These are phyloP conservation scores for Anthracocystis walkeri DNA, from an alignment of 1,284 basidiomycete species.

Conservation along the genomic window DNA sequence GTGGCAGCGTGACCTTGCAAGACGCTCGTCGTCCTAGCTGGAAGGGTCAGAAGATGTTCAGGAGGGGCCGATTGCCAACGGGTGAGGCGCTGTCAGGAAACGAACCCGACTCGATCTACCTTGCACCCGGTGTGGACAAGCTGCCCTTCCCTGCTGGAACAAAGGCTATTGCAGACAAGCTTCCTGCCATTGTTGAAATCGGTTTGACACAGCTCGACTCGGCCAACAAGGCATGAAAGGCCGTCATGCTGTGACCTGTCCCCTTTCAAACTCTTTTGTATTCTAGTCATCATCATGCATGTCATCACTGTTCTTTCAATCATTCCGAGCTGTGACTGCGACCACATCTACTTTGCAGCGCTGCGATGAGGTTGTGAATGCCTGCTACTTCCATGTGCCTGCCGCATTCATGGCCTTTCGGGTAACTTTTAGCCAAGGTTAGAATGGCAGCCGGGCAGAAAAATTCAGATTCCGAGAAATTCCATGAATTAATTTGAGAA, in stretches of 20 bases:
- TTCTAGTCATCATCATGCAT: constrained; percentile 28
- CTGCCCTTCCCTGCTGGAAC: constrained; percentile 94
- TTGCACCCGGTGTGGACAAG: constrained; percentile 83
- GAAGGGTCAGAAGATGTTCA: constrained; percentile 62
- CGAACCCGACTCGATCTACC: constrained; percentile 78
- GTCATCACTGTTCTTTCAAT: too few relatives aligned
- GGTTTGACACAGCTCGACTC: constrained; percentile 48
- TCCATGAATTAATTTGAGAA: constrained; percentile 33
- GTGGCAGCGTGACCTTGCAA: constrained; percentile 70
- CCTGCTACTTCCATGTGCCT: too few relatives aligned
- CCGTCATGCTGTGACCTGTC: background rate
- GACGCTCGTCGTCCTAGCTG: constrained; percentile 67
- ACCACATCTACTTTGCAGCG: too few relatives aligned
- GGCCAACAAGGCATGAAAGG: constrained; percentile 30
- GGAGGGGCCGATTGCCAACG: constrained; percentile 62
- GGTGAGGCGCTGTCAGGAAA: constrained; percentile 78
- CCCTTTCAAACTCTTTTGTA: constrained; percentile 15
- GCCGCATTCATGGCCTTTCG: too few relatives aligned
- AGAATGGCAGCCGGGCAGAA: background rate
- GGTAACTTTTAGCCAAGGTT: background rate
- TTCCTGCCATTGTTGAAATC: constrained; percentile 65
- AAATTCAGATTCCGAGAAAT: constrained; percentile 36
- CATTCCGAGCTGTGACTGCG: background rate
- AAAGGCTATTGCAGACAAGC: constrained; percentile 78
- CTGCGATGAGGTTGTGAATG: too few relatives aligned